Evolutionary conservation across 345 rosid species (phyloP).

Genomic region (Eutrema japonicum): DNA sequence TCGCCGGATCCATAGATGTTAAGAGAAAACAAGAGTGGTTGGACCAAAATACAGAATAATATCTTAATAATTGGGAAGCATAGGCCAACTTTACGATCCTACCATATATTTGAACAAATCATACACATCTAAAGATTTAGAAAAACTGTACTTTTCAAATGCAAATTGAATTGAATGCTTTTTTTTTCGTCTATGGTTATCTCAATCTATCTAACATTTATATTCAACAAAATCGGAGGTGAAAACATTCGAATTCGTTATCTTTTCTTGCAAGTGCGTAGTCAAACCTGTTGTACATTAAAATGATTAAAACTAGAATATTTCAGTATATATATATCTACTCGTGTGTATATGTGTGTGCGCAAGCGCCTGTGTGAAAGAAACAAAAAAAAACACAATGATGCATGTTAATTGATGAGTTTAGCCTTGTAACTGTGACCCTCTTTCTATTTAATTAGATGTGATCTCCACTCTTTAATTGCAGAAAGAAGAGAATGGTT

Average conservation of each 20-base stretch:
- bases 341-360: constrained; percentile 6
- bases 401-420: constrained; percentile 19
- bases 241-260: not conserved
- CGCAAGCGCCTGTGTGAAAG: not conserved
- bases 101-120: not conserved
- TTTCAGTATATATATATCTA: constrained; percentile 7
- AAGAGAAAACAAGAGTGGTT: constrained; percentile 24
- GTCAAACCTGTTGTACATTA: constrained; percentile 5
- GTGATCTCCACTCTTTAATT: constrained; percentile 71
- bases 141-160: not conserved
- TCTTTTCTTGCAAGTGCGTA: constrained; percentile 2
- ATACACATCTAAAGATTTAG: not conserved
- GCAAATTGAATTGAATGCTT: not conserved
- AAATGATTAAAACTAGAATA: not conserved
- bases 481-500: constrained; percentile 75
- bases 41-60: constrained; percentile 20
- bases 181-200: not conserved
- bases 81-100: constrained; percentile 6
- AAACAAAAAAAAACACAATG: not conserved
- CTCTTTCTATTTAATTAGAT: not conserved
- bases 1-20: not conserved
- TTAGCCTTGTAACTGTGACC: not conserved
- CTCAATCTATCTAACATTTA: not conserved
- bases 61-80: constrained; percentile 19
- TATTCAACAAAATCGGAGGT: constrained; percentile 6